phyloP scores from a whole-genome alignment of 2,329 filamentous ascomycete genomes.

The Fusarium tupiense region DNA sequence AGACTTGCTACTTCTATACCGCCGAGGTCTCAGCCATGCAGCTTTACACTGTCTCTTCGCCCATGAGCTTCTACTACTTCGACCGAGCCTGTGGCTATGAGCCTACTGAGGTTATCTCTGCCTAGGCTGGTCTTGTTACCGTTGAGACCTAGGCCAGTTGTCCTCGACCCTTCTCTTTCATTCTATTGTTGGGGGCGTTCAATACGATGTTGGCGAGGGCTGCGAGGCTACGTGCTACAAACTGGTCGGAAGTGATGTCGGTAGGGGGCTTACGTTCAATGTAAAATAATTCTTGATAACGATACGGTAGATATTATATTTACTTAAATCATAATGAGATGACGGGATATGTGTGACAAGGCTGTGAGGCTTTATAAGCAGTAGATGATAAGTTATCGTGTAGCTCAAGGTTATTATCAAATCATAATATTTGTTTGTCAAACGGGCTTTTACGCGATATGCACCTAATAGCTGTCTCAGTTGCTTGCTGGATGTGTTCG shows the following conservation, averaged over 20 bases:
- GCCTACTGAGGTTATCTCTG: background rate
- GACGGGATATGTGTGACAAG: accelerated
- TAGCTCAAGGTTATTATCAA: accelerated
- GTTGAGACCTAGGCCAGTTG: background rate
- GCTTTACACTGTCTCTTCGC: background rate
- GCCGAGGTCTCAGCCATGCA: background rate
- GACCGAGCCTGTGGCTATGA: background rate
- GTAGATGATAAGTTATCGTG: accelerated
- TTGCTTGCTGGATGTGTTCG: too few species aligned
- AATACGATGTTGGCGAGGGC: background rate
- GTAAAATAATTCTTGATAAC: background rate
- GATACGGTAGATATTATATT: background rate
- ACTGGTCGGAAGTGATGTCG: accelerated
- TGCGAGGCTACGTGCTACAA: accelerated
- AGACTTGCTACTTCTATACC: background rate
- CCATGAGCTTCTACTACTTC: background rate
- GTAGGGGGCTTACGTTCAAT: background rate
- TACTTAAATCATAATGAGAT: too few species aligned
- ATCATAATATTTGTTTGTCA: accelerated
- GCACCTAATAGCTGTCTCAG: background rate
- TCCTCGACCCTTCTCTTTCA: too few species aligned
- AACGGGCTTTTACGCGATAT: background rate
- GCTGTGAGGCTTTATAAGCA: accelerated
- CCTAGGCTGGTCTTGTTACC: too few species aligned
- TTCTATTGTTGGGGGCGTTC: accelerated